Conservation (phyloP, 495 filamentous ascomycete genomes). For the Ramalina intermedia region DNA sequence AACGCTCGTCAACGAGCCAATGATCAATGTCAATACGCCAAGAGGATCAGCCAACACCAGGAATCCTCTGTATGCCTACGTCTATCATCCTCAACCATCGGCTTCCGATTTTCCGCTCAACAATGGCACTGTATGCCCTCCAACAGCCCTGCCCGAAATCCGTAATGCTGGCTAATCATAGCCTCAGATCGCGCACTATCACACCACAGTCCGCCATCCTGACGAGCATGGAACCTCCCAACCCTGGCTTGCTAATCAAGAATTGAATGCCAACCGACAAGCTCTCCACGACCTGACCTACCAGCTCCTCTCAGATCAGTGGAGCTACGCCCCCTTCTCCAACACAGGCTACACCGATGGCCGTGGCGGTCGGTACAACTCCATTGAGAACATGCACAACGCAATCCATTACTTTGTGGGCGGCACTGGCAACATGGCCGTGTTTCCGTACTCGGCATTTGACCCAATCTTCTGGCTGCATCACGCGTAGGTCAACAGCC, state of each 20-base stretch:
- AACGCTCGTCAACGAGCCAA: constrained; percentile 19
- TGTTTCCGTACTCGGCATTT: constrained; percentile 45
- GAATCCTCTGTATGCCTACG: constrained; percentile 25
- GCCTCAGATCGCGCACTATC: constrained; percentile 3
- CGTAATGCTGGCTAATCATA: not conserved
- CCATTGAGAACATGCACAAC: constrained; percentile 37
- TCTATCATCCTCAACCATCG: constrained; percentile 17
- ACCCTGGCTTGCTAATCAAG: constrained; percentile 8
- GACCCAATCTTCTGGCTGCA: constrained; percentile 68
- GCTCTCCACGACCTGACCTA: constrained; percentile 10
- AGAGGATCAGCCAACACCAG: constrained; percentile 15
- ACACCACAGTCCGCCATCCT: constrained; percentile 13
- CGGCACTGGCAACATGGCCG: constrained; percentile 50
- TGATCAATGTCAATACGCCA: constrained; percentile 27
- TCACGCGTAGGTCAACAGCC: constrained; percentile 21
- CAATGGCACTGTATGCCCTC: constrained; percentile 1
- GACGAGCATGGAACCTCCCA: constrained; percentile 8
- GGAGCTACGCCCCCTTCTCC: constrained; percentile 14
- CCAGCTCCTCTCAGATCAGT: constrained; percentile 9
- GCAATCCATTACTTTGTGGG: constrained; percentile 41
- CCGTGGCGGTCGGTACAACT: constrained; percentile 6
- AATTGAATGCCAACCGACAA: constrained; percentile 12
- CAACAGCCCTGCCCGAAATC: not conserved
- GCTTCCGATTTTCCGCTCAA: constrained; percentile 13
- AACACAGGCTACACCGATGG: constrained; percentile 14